Evolutionary conservation across 306 rosid genomes (phyloP).

Genomic region (Ormosia emarginata): DNA sequence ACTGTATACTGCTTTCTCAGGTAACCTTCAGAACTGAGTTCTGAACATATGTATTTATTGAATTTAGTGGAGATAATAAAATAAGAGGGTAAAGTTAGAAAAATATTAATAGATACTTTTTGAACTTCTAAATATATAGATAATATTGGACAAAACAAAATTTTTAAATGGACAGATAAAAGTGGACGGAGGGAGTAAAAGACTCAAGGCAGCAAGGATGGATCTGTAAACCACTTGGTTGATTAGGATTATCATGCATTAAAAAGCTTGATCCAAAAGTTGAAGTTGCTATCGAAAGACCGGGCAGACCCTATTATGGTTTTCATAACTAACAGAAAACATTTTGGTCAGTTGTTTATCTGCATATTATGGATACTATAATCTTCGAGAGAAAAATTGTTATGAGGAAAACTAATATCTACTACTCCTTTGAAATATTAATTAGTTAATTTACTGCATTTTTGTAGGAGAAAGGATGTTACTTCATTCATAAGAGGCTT

Average conservation of each 20-base stretch:
- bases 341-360: background rate
- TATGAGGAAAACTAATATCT: background rate
- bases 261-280: background rate
- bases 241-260: background rate
- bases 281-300: background rate
- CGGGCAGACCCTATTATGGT: background rate
- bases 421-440: background rate
- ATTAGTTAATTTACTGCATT: background rate
- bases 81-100: too few relatives aligned
- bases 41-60: too few relatives aligned
- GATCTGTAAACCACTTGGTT: background rate
- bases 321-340: background rate
- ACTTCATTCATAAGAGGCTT: slow-evolving; percentile 47
- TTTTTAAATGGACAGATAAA: too few relatives aligned
- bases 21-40: too few relatives aligned
- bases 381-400: background rate
- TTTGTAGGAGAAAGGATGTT: slow-evolving; percentile 65
- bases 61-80: too few relatives aligned
- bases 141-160: too few relatives aligned
- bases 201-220: background rate
- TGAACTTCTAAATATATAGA: too few relatives aligned
- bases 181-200: too few relatives aligned
- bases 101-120: too few relatives aligned
- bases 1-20: too few relatives aligned
- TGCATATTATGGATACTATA: background rate